Evolutionary conservation across 2,329 filamentous ascomycete species (phyloP), one percentile per base, ranked within the genome.

Genomic region (Didymella pomorum): DNA sequence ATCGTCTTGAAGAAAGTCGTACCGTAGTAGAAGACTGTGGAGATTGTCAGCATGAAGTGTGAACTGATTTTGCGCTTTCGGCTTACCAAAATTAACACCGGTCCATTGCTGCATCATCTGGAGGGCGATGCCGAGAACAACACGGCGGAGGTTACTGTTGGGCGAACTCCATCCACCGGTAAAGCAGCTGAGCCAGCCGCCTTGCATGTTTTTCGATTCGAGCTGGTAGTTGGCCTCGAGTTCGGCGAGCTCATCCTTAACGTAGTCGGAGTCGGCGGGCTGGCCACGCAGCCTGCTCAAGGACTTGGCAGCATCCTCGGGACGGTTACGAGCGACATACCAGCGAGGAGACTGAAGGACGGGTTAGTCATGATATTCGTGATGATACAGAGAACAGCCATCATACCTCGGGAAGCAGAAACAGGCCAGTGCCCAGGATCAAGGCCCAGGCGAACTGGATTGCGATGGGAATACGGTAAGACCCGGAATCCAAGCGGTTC

Each of bases 151-250:
- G 65, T 82, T 82, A 62, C 82, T 83, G 74, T 81, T 83, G 21
- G 83, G 79, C 7, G 44, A 49, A 58, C 81, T 76, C 73, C 78
- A 83, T 48, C 79, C 82, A 49, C 86, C 86, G 39, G 73, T 76
- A 81, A 88, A 88, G 79, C 86, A 87, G 77, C 85, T 84, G 57
- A 79, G 73, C 92, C 92, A 96, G 72, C 83, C 85, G 58, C 89
- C 80, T 48, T 85, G 70, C 68, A 88, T 73, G 46, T 70, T 58
- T 50, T 67, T 66, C 41, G 63, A 64, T 83, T 96, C 93, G 75
- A 94, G 93, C 79, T 91, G 90, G 79, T 94, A 86, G 83, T 96
- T 96, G 81, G 92, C 92, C 59, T 95, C 84, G 65, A 97, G 92
- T 81, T 96, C 92, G 42, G 89, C 86, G 44, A 96, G 84, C 79